Evolutionary conservation across 2,329 filamentous ascomycete genomes (phyloP).

Genomic region (Trichoderma arundinaceum): DNA sequence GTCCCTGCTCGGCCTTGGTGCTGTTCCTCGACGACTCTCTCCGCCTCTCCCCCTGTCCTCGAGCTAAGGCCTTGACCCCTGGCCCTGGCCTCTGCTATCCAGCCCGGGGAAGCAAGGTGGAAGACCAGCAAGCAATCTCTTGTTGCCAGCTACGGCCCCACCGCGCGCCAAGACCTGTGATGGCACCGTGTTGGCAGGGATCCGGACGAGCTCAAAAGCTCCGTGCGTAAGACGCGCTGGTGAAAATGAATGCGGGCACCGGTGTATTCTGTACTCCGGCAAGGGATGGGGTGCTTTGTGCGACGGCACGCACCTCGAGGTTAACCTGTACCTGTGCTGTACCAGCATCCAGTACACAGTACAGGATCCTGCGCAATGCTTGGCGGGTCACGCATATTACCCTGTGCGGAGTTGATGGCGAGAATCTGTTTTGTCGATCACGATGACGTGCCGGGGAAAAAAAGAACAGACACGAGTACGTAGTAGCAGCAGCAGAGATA

Average conservation of each 20-base stretch:
- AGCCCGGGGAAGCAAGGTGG: conserved; percentile 23
- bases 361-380: conserved; percentile 7
- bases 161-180: conserved; percentile 18
- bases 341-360: not conserved
- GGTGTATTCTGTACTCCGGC: not conserved
- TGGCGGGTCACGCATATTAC: not conserved
- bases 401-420: not conserved
- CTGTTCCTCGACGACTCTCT: conserved; percentile 20
- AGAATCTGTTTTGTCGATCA: conserved; percentile 12
- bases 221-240: conserved; percentile 12
- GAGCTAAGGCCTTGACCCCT: conserved; percentile 15
- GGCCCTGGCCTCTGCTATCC: conserved; percentile 15
- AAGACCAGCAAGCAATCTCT: conserved; percentile 27
- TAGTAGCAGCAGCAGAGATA: not conserved
- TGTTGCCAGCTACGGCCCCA: conserved; percentile 25
- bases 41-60: conserved; percentile 16
- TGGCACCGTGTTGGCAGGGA: conserved; percentile 17
- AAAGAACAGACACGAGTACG: not conserved
- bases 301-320: not conserved
- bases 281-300: not conserved
- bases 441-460: not conserved
- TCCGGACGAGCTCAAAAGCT: conserved; percentile 10
- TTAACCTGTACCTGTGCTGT: not conserved
- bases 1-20: conserved; percentile 23
- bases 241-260: conserved; percentile 7